These are phyloP conservation scores for Triticum monococcum DNA, from an alignment of 176 grass and related monocot genomes.

Conservation along the genomic window DNA sequence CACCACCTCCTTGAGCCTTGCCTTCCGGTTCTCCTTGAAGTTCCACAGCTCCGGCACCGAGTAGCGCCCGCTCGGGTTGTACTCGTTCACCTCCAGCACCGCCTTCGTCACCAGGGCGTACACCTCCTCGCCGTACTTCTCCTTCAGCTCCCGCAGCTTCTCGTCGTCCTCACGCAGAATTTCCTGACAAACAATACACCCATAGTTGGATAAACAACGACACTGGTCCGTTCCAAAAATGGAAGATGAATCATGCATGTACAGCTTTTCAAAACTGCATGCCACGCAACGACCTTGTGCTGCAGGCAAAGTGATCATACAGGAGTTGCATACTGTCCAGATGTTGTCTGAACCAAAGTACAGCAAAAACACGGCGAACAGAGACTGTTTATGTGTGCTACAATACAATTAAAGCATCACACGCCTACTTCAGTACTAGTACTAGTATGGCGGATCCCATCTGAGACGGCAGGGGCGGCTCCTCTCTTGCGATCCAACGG, in stretches of 20 bases:
- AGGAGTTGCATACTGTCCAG: background rate
- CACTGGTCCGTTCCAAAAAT: background rate
- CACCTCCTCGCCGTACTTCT: slow-evolving; percentile 35
- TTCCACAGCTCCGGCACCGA: slow-evolving; percentile 38
- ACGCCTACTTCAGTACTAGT: background rate
- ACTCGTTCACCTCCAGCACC: slow-evolving; percentile 52
- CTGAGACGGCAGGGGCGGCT: no score
- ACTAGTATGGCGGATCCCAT: no score
- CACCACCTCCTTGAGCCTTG: slow-evolving; percentile 9
- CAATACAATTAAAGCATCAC: background rate
- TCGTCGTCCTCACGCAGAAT: slow-evolving; percentile 38
- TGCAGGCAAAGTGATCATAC: no score
- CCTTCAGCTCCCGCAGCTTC: slow-evolving; percentile 32
- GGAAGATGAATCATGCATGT: background rate
- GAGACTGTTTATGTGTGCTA: background rate
- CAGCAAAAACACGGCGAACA: background rate
- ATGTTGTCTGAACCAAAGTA: background rate
- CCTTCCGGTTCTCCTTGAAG: background rate
- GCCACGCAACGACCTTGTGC: no score
- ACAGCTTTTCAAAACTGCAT: background rate
- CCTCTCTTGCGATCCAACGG: no score
- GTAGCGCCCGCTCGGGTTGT: slow-evolving; percentile 42
- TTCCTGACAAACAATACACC: background rate
- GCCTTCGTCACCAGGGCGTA: slow-evolving; percentile 37
- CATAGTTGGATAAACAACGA: background rate